Percentiles rank a stretch among this genome's conserved stretches.
These are phyloP conservation scores for Albugo laibachii DNA, from an alignment of 352 stramenopile species.

Conservation along the genomic window DNA sequence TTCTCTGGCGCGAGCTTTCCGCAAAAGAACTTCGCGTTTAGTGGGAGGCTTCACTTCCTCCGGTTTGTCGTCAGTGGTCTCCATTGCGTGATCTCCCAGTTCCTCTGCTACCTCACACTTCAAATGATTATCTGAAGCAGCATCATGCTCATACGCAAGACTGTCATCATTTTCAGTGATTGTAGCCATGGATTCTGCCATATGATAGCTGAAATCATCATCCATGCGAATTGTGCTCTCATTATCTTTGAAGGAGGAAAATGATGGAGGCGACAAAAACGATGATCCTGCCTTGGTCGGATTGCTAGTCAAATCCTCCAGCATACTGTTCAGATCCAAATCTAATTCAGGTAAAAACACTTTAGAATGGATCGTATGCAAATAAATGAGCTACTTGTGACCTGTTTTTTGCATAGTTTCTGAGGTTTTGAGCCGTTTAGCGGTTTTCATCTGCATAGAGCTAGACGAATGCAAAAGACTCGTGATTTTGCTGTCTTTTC, in stretches of 20 bases:
- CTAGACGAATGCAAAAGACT: slow-evolving; percentile 71
- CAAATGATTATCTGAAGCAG: slow-evolving; percentile 8
- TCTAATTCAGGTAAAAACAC: slow-evolving; percentile 11
- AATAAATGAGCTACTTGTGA: too few species aligned
- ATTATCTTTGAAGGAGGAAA: slow-evolving; percentile 13
- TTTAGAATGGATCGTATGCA: too few species aligned
- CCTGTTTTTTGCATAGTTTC: too few species aligned
- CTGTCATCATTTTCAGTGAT: slow-evolving; percentile 1
- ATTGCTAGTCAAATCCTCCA: slow-evolving; percentile 70
- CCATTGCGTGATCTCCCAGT: slow-evolving; percentile 6
- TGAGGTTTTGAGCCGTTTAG: too few species aligned
- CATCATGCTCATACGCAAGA: slow-evolving; percentile 5
- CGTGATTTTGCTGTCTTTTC: slow-evolving; percentile 73
- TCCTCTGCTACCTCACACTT: slow-evolving; percentile 13
- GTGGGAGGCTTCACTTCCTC: slow-evolving; percentile 13
- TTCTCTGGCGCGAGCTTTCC: slow-evolving; percentile 28
- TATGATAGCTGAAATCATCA: slow-evolving; percentile 6
- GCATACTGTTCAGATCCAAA: slow-evolving; percentile 74
- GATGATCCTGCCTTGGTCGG: slow-evolving; percentile 31
- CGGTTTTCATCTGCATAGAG: too few species aligned
- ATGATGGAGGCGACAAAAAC: slow-evolving; percentile 36
- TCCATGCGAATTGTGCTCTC: neutral
- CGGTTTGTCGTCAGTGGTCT: neutral
- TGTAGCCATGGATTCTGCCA: slow-evolving; percentile 1
- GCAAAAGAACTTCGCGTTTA: slow-evolving; percentile 61